Evolutionary conservation across 371 early-diverging fungal genomes (phyloP), one percentile per base, ranked within the genome.

Genomic region (Rhizopus arrhizus): DNA sequence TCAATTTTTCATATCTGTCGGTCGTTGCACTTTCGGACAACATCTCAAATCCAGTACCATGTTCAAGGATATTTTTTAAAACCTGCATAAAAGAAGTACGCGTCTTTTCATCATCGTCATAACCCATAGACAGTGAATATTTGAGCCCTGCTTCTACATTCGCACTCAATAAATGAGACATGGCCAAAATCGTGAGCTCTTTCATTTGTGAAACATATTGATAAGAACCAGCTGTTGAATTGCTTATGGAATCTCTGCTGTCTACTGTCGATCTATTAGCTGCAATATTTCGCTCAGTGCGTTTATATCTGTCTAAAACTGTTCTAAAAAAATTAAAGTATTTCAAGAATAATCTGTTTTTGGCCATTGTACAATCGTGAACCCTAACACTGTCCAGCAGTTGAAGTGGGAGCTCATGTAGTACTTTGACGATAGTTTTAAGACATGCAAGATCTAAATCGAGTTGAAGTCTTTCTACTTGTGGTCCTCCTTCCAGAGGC

Each of bases 21-120:
- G 81, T 81, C 68, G 85, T 86, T 1, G 82, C 85, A 65, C 81
- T 88, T 65, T 91, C 91, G 1, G 88, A 90, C 29, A 96, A 72
- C 0, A 88, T 88, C 28, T 89, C 93, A 68, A 93, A 93, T 64
- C 92, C 91, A 5, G 92, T 88, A 13, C 94, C 96, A 62, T 89
- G 85, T 59, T 91, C 87, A 34, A 96, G 76, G 45, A 95, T 89
- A 61, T 95, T 92, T 11, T 95, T 92, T 53, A 96, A 70, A 31
- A 96, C 95, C 56, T 93, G 90, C 80, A 94, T 94, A 59, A 95
- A 96, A 2, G 95, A 89, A 0, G 91, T 89, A 12, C 95, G 81
- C 10, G 91, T 92, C 55, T 87, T 83, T n/a, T 85, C 78, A 68
- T 95, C 95, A 62, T 94, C 95, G 63, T 95, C 91, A 62, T 96